phyloP scores from a whole-genome alignment of 768 basidiomycete genomes.

The Sarcodon aspratus region DNA sequence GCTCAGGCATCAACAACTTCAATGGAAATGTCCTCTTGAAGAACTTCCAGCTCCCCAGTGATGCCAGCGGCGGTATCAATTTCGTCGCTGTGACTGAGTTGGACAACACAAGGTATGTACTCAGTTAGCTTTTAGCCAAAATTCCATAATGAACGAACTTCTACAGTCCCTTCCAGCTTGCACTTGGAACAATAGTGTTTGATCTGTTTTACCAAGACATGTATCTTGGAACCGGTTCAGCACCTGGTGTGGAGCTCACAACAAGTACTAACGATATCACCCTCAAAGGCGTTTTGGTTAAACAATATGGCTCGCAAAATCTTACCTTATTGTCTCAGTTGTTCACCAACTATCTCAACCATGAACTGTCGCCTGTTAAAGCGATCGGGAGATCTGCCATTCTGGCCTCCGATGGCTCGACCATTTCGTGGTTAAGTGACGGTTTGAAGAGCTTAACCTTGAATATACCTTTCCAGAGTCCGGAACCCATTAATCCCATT shows the following conservation, averaged over 20 bases:
- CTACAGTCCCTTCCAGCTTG: constrained; percentile 52
- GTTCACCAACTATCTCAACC: constrained; percentile 66
- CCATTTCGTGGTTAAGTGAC: constrained; percentile 55
- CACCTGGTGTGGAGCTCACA: constrained; percentile 22
- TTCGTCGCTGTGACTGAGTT: constrained; percentile 46
- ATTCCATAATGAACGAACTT: not conserved
- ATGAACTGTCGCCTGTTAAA: constrained; percentile 42
- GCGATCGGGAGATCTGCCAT: constrained; percentile 47
- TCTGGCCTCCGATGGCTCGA: constrained; percentile 39
- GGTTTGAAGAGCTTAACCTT: constrained; percentile 48
- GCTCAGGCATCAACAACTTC: constrained; percentile 50
- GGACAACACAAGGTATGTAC: constrained; percentile 40
- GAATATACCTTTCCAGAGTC: constrained; percentile 47
- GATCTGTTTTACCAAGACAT: constrained; percentile 46
- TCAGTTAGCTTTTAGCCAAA: not conserved
- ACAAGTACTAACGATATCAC: constrained; percentile 48
- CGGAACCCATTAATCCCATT: constrained; percentile 48
- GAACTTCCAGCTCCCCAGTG: constrained; percentile 55
- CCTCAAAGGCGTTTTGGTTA: constrained; percentile 43
- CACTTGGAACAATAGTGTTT: constrained; percentile 58
- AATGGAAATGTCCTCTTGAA: constrained; percentile 38
- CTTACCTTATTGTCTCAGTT: constrained; percentile 44
- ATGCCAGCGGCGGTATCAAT: constrained; percentile 57
- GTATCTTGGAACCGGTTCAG: constrained; percentile 43
- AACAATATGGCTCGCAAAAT: constrained; percentile 32